Percentiles rank a stretch among this genome's conserved stretches.
Evolutionary conservation across 768 basidiomycete species (phyloP).

Genomic region (Daedaleopsis sinensis): DNA sequence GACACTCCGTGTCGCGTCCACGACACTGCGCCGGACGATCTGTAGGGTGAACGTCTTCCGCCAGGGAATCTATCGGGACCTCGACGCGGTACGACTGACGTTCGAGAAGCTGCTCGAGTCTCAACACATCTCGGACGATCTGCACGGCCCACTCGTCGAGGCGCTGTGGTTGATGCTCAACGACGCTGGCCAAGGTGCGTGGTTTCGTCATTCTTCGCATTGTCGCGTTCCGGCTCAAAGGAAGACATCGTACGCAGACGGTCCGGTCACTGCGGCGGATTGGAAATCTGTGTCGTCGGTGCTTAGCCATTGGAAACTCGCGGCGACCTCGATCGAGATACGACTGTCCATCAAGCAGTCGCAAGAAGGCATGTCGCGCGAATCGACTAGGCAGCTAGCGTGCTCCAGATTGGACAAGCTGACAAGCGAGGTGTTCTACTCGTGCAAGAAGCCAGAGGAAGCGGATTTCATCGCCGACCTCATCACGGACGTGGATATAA

Average conservation of each 20-base stretch:
- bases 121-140: conserved; percentile 26
- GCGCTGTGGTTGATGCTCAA: conserved; percentile 70
- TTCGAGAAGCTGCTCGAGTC: conserved; percentile 64
- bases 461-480: conserved; percentile 86
- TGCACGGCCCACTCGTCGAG: conserved; percentile 65
- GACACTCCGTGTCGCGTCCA: conserved; percentile 50
- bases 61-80: conserved; percentile 73
- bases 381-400: conserved; percentile 54
- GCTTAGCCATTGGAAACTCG: conserved; percentile 82
- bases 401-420: conserved; percentile 66
- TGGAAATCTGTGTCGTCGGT: conserved; percentile 49
- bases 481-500: conserved; percentile 65
- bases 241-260: conserved; percentile 1
- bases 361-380: conserved; percentile 65
- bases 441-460: conserved; percentile 76
- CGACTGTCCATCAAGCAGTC: conserved; percentile 77
- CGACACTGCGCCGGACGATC: conserved; percentile 55
- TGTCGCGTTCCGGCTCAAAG: background rate
- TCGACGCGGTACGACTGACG: conserved; percentile 67
- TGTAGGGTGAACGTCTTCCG: conserved; percentile 72
- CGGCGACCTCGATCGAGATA: conserved; percentile 79
- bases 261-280: conserved; percentile 14
- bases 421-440: conserved; percentile 67
- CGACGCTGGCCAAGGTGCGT: conserved; percentile 60
- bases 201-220: background rate